Base-by-base conservation (phyloP, 2,329 filamentous ascomycete species). In the Exophiala xenobiotica region DNA sequence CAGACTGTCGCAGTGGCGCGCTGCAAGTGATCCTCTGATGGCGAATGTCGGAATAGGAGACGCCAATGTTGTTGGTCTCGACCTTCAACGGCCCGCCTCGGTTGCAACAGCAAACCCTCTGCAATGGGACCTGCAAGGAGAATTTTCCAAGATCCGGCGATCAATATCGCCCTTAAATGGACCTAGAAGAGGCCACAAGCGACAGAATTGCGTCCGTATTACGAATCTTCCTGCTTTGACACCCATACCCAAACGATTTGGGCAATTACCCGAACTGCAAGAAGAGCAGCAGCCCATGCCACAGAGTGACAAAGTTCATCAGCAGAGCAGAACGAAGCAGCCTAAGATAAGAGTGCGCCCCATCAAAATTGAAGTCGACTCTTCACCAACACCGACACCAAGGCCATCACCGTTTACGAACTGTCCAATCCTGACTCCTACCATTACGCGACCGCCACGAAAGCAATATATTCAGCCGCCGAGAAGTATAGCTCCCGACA, bases 171-270 rank as follows among this genome's bases (percentile, higher is more conserved):
- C 48, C 38, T 35, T 46, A 19, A 51, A 54, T 22, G 48, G 47
- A 38, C 35, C 45, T 16, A 53, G 26, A 8, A 70, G 68, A 46
- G 68, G 69, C 9, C 71, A 75, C 51, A 63, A 64, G 42, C 67
- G 71, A 29, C 70, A 74, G 31, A 73, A 73, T 40, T 73, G 70
- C 46, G 68, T 74, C 2, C 68, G 71, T 16, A 71, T 74, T 11
- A 54, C 44, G 14, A 58, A 57, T 42, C 33, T 57, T 23, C 50
- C 54, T 2, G 31, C 27, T 35, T 33, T 31, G 24, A 49, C 53
- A 4, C 38, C 14, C 8, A 53, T 29, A 20, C 16, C 38, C 22
- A 46, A 40, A 14, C 37, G 33, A 14, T 2, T 44, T 11, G 27
- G 8, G 19, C 38, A 50, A 27, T 26, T 55, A 23, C 48, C 51